Evolutionary conservation across 495 filamentous ascomycete genomes (phyloP), one percentile per base, ranked within the genome.

Genomic region (Penicillium crystallinum): DNA sequence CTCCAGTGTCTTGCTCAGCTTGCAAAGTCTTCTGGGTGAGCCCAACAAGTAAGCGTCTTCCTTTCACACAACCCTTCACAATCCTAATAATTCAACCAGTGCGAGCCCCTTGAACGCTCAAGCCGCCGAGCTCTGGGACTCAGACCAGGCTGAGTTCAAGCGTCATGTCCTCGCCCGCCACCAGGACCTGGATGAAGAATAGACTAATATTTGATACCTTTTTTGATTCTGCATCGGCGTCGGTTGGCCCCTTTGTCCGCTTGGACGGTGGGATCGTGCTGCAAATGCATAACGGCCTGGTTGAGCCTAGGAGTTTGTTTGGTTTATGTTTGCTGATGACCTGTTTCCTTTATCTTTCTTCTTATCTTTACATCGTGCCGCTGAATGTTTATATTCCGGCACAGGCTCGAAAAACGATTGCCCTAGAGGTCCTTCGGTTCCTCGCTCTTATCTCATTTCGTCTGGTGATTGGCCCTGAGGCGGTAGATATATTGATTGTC

Each of bases 111-210:
- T 99, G 50, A 99, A 99, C 63, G 93, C 90, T 55, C 90, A 97
- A 70, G 93, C 93, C 19, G 93, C 93, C 14, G 89, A 96, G 65
- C 77, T 97, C 23, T 97, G 95, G 95, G 93, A 97, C 60, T 88
- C 85, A 52, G 80, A 97, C 68, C 81, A 87, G 34, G 79, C 80
- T 38, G 89, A 95, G 59, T 99, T 90, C 79, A 90, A 95, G 80
- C 81, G 81, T 48, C 73, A 80, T 37, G 84, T 86, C n/a, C 72
- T 87, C 12, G 78, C 78, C 3, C 68, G 84, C 47, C 84, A 87
- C 62, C 77, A 77, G 37, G 81, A 85, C 55, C 60, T 83, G 35
- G 78, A 81, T 39, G 81, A 84, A 31, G 78, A 81, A 49, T 74
- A 68, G 47, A 55, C 23, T 1, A 21, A 51, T 12, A 33, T 37